Percentiles rank a stretch among this genome's conserved stretches.
phyloP scores from a whole-genome alignment of 257 asterid species.

The Solanum sitiens region DNA sequence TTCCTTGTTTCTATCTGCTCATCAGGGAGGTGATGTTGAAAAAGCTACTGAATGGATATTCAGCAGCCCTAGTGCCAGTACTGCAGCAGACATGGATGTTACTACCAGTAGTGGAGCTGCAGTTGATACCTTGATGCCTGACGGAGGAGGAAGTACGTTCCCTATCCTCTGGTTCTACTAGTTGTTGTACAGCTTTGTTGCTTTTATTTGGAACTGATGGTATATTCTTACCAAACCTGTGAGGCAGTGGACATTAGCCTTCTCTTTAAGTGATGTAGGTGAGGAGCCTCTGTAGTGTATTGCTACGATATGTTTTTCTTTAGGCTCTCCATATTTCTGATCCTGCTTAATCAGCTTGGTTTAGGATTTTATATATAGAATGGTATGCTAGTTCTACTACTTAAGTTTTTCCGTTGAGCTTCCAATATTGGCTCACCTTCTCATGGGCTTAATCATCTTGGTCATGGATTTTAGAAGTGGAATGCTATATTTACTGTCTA shows the following conservation, averaged over 20 bases:
- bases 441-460: not conserved
- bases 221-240: not conserved
- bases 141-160: conserved; percentile 91
- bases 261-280: not conserved
- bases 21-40: conserved; percentile 82
- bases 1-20: conserved; percentile 1
- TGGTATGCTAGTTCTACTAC: not conserved
- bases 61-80: conserved; percentile 47
- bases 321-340: not conserved
- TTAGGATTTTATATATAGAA: not conserved
- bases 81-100: conserved; percentile 38
- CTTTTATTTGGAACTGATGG: not conserved
- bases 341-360: not conserved
- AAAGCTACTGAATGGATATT: conserved; percentile 94
- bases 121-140: conserved; percentile 56
- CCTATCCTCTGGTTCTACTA: not conserved
- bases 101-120: conserved; percentile 43
- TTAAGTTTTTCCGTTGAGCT: not conserved
- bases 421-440: not conserved
- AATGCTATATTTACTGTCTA: not conserved
- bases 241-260: not conserved
- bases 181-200: not conserved
- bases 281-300: not conserved
- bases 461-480: not conserved
- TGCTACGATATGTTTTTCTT: not conserved